phyloP scores from a whole-genome alignment of 1,139 yeast genomes.

The Yamadazyma epiphylla region DNA sequence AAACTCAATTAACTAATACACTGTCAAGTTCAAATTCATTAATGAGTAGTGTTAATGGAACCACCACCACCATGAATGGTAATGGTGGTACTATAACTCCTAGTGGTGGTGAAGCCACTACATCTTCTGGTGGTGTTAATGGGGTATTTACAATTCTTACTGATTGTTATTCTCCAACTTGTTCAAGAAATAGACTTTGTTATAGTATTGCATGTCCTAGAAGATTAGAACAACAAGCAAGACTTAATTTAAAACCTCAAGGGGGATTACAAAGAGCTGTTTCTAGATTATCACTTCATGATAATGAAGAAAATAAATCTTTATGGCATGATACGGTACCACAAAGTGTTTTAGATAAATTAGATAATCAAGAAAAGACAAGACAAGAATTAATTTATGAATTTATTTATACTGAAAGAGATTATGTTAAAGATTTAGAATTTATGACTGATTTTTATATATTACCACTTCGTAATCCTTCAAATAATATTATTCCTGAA shows the following conservation, averaged over 20 bases:
- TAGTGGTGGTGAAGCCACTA: not conserved
- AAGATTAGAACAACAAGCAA: conserved; percentile 91
- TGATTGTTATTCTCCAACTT: conserved; percentile 95
- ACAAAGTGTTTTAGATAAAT: conserved; percentile 67
- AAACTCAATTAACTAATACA: conserved; percentile 14
- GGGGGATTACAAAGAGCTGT: conserved; percentile 86
- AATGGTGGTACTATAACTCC: conserved; percentile 1
- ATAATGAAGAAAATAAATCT: conserved; percentile 78
- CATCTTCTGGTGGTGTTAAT: conserved; percentile 44
- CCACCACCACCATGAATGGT: not conserved
- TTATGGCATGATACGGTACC: conserved; percentile 96
- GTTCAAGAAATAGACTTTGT: conserved; percentile 83
- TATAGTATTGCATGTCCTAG: conserved; percentile 98
- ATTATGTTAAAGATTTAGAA: conserved; percentile 91
- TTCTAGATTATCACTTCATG: conserved; percentile 70
- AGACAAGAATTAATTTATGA: conserved; percentile 95
- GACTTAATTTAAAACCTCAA: conserved; percentile 83
- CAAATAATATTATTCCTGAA: conserved; percentile 80
- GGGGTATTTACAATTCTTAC: conserved; percentile 92
- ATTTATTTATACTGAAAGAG: conserved; percentile 89
- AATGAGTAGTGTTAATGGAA: not conserved
- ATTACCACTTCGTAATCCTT: conserved; percentile 74
- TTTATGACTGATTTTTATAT: conserved; percentile 92
- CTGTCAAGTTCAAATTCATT: conserved; percentile 14
- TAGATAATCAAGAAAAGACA: conserved; percentile 83